Percentiles rank a stretch among this genome's conserved stretches.
phyloP scores from a whole-genome alignment of 768 basidiomycete genomes.

The Trametes punicea region DNA sequence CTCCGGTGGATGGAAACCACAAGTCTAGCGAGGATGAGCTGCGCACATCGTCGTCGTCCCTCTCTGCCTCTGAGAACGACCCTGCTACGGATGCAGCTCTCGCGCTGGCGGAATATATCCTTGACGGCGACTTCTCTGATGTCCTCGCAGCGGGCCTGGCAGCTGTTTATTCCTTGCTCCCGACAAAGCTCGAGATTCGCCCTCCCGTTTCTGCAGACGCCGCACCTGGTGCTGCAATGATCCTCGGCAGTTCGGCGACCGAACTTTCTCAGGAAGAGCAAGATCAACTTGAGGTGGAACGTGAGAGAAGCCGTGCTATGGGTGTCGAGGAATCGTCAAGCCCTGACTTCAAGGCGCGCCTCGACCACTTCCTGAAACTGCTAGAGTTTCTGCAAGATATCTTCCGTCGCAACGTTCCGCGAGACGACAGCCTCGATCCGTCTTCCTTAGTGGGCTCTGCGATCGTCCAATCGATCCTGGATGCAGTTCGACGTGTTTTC shows the following conservation, averaged over 20 bases:
- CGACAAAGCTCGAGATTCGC: constrained; percentile 77
- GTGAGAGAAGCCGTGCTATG: constrained; percentile 51
- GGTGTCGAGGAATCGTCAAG: constrained; percentile 77
- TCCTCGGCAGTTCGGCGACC: constrained; percentile 59
- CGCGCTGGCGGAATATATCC: constrained; percentile 87
- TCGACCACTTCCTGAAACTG: constrained; percentile 88
- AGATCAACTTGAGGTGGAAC: constrained; percentile 45
- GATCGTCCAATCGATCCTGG: constrained; percentile 79
- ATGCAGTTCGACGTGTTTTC: constrained; percentile 81
- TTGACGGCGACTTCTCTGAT: constrained; percentile 98
- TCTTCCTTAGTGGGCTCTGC: constrained; percentile 71
- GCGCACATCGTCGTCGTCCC: constrained; percentile 28
- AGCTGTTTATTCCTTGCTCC: constrained; percentile 89
- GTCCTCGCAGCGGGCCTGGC: constrained; percentile 91
- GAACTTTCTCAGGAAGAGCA: constrained; percentile 51
- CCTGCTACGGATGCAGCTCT: constrained; percentile 83
- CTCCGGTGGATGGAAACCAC: constrained; percentile 55
- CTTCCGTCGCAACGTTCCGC: constrained; percentile 58
- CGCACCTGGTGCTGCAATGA: constrained; percentile 54
- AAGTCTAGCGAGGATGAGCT: constrained; percentile 35
- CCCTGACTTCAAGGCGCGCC: constrained; percentile 70
- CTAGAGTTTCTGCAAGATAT: constrained; percentile 92
- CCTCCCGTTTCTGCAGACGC: constrained; percentile 40
- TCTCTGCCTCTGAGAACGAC: constrained; percentile 41
- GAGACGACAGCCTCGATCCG: constrained; percentile 49